phyloP scores from a whole-genome alignment of 768 basidiomycete genomes.

The Calocera cornea region DNA sequence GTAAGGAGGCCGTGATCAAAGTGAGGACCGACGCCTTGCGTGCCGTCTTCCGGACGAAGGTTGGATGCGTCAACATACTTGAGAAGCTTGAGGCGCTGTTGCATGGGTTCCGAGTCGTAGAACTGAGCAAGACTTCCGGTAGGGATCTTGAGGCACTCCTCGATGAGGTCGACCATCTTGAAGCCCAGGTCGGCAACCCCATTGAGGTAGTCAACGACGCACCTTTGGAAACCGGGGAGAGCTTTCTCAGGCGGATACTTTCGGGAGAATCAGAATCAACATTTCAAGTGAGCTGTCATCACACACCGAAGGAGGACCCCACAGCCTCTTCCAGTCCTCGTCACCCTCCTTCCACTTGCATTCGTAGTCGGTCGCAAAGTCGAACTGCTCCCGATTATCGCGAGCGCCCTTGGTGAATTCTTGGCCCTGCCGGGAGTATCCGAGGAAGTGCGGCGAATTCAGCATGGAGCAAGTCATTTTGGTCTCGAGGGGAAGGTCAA shows the following conservation, averaged over 20 bases:
- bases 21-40: slow-evolving; percentile 76
- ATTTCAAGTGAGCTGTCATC: neutral
- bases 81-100: neutral
- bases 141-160: neutral
- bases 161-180: neutral
- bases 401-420: slow-evolving; percentile 62
- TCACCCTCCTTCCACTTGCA: slow-evolving; percentile 47
- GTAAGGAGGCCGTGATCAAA: slow-evolving; percentile 74
- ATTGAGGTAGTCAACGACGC: neutral
- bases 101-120: neutral
- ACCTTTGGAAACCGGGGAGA: neutral
- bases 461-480: slow-evolving; percentile 58
- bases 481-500: slow-evolving; percentile 49
- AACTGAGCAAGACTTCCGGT: neutral
- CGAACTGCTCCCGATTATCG: slow-evolving; percentile 70
- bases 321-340: slow-evolving; percentile 54
- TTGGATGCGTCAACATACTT: slow-evolving; percentile 1
- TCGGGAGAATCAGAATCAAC: neutral
- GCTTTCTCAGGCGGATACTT: neutral
- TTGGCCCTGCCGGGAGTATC: slow-evolving; percentile 56
- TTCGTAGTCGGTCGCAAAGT: slow-evolving; percentile 56
- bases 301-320: slow-evolving; percentile 60
- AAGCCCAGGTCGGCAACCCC: neutral
- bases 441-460: slow-evolving; percentile 65
- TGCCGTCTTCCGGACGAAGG: slow-evolving; percentile 12